Evolutionary conservation across 805 yeast genomes (phyloP), one percentile per base, ranked within the genome.

Genomic region (Candida sakaeoensis): DNA sequence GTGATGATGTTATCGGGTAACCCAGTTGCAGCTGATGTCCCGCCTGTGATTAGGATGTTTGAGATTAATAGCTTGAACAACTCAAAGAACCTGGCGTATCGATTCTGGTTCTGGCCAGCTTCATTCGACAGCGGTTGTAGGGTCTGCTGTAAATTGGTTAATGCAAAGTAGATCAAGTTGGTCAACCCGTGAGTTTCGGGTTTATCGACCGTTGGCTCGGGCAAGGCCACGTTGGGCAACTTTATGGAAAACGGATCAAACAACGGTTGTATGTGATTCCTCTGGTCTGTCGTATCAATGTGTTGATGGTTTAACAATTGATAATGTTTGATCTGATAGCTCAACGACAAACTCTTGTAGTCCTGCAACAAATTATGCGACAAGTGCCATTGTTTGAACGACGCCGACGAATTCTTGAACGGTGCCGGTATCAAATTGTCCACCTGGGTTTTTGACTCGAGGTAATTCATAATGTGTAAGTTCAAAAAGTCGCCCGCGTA

Each of bases 401-500:
- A 61, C 21, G 54, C 60, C 16, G 58, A 44, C 25, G 46, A 49
- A 13, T 16, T 16, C 24, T 25, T 8, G 25, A 39, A 52, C 13
- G 45, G 40, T 13, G 33, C 24, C 6, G 62, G 61, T n/a, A 57
- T 18, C 19, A 54, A 47, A 31, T 44, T 41, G 22, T 49, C 9
- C 6, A 21, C 9, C 9, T 6, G 33, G 1, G 46, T 40, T n/a
- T 50, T 48, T 2, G 40, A 36, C 12, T 48, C 41, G 72, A 70
- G 51, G 63, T 53, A 75, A 37, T 75, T 67, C 47, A 74, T 59
- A 2, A 80, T 66, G 60, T 85, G 86, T 37, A 77, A 69, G 57
- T 82, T 85, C 40, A 85, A 58, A 57, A 83, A 90, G 57, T 89
- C 91, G 8, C 97, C 98, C 3, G 90, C 96, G 55, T 74, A 85